These are phyloP conservation scores for Aristolochia fimbriata DNA, from an alignment of 164 flowering plant genomes.

Conservation along the genomic window DNA sequence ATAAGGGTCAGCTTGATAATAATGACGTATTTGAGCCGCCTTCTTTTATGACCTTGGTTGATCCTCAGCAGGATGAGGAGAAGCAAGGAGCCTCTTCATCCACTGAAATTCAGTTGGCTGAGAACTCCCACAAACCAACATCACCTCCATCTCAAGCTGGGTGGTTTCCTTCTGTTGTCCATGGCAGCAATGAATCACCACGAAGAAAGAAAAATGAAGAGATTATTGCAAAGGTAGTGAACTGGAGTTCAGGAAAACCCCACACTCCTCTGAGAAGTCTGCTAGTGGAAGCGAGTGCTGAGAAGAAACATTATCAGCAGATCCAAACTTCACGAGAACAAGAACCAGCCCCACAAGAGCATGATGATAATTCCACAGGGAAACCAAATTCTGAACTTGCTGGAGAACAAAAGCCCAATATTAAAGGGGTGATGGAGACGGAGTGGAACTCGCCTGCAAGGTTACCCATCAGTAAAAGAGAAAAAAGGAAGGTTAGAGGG, in stretches of 20 bases:
- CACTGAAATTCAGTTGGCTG: constrained; percentile 26
- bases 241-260: constrained; percentile 51
- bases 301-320: constrained; percentile 14
- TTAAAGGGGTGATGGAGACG: constrained; percentile 17
- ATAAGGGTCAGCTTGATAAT: constrained; percentile 14
- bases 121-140: constrained; percentile 18
- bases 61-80: constrained; percentile 15
- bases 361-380: constrained; percentile 10
- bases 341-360: constrained; percentile 3
- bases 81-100: constrained; percentile 4
- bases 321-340: constrained; percentile 19
- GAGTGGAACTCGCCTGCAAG: constrained; percentile 71
- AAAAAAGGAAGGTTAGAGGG: constrained; percentile 49
- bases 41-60: constrained; percentile 57
- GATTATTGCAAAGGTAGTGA: constrained; percentile 53
- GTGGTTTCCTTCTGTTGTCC: constrained; percentile 47
- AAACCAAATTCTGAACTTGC: constrained; percentile 19
- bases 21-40: constrained; percentile 46
- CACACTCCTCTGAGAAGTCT: constrained; percentile 56
- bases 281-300: constrained; percentile 39
- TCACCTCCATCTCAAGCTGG: constrained; percentile 29
- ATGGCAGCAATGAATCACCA: constrained; percentile 34
- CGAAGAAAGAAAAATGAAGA: constrained; percentile 75
- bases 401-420: background rate
- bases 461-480: constrained; percentile 46